Percentiles rank a stretch among this genome's conserved stretches.
Evolutionary conservation across 2,329 filamentous ascomycete genomes (phyloP).

Genomic region (Calonectria henricotiae): DNA sequence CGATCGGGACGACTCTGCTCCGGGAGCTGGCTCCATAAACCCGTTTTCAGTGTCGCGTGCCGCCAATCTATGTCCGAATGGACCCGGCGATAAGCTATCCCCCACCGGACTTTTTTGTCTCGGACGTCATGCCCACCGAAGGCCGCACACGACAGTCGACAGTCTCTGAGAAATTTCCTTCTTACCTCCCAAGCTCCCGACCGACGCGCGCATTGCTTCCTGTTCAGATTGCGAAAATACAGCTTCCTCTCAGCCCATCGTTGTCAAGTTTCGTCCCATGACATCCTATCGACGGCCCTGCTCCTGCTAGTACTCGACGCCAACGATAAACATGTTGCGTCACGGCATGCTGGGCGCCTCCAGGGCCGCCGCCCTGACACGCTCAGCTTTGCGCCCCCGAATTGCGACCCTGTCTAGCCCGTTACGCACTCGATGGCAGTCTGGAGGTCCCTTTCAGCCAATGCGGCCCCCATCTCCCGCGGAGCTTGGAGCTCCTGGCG

Average conservation of each 20-base stretch:
- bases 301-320: constrained; percentile 28
- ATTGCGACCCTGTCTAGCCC: constrained; percentile 69
- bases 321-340: constrained; percentile 53
- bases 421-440: constrained; percentile 52
- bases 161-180: constrained; percentile 11
- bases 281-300: constrained; percentile 16
- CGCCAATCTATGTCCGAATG: constrained; percentile 43
- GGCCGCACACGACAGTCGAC: constrained; percentile 31
- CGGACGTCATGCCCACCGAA: constrained; percentile 47
- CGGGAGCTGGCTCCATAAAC: not conserved
- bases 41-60: constrained; percentile 36
- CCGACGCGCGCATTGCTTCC: not conserved
- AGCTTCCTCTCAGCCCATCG: not conserved
- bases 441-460: constrained; percentile 70
- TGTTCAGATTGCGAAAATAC: not conserved
- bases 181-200: constrained; percentile 7
- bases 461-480: constrained; percentile 84
- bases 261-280: constrained; percentile 31
- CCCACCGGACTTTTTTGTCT: constrained; percentile 43
- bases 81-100: constrained; percentile 48
- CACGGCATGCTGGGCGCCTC: constrained; percentile 51
- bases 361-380: constrained; percentile 37
- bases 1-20: constrained; percentile 32
- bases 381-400: constrained; percentile 51
- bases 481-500: constrained; percentile 81